A percentile compares a stretch with the other conserved stretches of the same genome.
Evolutionary conservation across 2,329 filamentous ascomycete genomes (phyloP).

Genomic region (Eutypella sp.): DNA sequence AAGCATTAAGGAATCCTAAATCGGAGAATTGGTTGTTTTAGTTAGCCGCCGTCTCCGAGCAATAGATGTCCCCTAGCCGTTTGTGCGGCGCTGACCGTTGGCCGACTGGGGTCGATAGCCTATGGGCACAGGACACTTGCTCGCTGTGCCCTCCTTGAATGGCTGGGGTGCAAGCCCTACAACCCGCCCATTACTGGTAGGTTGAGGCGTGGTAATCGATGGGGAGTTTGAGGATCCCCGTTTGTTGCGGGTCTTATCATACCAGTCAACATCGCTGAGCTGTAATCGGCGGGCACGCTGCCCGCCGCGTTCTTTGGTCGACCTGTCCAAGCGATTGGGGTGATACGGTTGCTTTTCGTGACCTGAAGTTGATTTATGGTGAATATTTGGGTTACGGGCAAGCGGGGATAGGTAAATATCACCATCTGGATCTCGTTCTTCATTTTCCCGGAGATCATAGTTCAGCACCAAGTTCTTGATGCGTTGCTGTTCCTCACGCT

Average conservation of each 20-base stretch:
- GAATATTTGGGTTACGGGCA: conserved; percentile 45
- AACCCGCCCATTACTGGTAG: neutral
- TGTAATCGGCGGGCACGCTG: conserved; percentile 88
- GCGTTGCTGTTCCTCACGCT: conserved; percentile 92
- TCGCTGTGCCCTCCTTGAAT: neutral
- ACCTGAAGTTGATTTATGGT: conserved; percentile 39
- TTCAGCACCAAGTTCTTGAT: conserved; percentile 98
- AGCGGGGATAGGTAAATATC: conserved; percentile 43
- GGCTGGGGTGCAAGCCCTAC: neutral
- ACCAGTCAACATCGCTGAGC: conserved; percentile 97
- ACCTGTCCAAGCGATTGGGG: conserved; percentile 52
- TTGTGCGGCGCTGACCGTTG: neutral
- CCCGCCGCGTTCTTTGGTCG: conserved; percentile 60
- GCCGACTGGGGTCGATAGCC: neutral
- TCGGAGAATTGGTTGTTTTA: neutral
- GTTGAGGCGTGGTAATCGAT: neutral
- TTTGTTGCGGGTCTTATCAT: conserved; percentile 36
- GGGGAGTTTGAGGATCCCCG: conserved; percentile 2
- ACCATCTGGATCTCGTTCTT: conserved; percentile 80
- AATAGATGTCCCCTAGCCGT: neutral
- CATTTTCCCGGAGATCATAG: conserved; percentile 83
- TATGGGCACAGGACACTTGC: neutral
- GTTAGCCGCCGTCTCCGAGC: neutral
- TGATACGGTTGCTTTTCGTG: conserved; percentile 47
- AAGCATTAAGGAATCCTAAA: neutral